Evolutionary conservation across 2,329 filamentous ascomycete genomes (phyloP), one percentile per base, ranked within the genome.

Genomic region (Verticillium nubilum): DNA sequence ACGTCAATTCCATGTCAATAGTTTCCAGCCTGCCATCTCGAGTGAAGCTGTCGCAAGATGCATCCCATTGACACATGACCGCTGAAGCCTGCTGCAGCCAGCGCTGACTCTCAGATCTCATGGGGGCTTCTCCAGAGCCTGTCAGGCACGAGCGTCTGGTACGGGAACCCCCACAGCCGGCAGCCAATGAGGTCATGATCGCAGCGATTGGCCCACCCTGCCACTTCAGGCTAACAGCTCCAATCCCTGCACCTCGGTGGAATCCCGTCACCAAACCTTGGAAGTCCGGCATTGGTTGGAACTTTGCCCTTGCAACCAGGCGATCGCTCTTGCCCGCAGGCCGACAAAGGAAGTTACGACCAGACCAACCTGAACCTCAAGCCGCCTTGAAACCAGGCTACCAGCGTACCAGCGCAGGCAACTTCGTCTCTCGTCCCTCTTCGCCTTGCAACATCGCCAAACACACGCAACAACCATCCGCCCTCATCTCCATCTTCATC

Each of bases 231-330:
- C 61, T 35, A 61, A 57, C 59, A 63, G 59, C 59, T 61, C 47
- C 12, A 55, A 64, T 61, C 62, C 62, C 61, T 64, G 62, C 56
- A 19, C 42, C 42, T 7, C 42, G 42, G 42, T 50, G 42, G 35
- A 31, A 63, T 62, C 57, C 60, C 57, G 59, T 63, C 58, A 60
- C 56, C 53, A 47, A 60, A 47, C 62, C 57, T 60, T 53, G 58
- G 60, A 60, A 62, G 29, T 60, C 42, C 42, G 42, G 42, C 19
- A 50, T 50, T 50, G 42, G 42, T 19, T 50, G 19, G 42, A 50
- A 50, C 42, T 50, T 19, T 23, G 42, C 42, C 10, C 42, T 50
- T 23, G 7, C 42, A 25, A 50, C 42, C 19, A 50, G 19, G 42
- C 42, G 42, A 50, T 50, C 42, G 42, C 42, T 50, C 19, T 9